Conservation (phyloP, 805 yeast genomes). For the Kodamaea hsintzibuensis region DNA sequence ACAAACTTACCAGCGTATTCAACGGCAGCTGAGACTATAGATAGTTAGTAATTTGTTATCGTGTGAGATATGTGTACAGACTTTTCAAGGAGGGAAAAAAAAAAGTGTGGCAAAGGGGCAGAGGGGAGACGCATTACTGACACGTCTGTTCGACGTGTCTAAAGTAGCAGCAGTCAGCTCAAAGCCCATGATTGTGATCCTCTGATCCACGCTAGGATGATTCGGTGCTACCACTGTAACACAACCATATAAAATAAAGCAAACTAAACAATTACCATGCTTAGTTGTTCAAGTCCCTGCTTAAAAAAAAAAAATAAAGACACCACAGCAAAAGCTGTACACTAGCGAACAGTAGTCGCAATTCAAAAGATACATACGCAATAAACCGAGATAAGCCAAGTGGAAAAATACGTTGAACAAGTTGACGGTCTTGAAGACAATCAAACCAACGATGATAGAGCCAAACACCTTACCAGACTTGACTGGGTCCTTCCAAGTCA, state of each 20-base stretch:
- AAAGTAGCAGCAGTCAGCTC: too few species aligned
- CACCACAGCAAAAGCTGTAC: background rate
- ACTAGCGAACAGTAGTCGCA: background rate
- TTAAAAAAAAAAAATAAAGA: background rate
- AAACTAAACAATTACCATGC: too few species aligned
- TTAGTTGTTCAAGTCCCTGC: background rate
- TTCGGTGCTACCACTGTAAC: too few species aligned
- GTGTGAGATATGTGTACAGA: conserved; percentile 1
- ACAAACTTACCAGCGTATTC: conserved; percentile 75
- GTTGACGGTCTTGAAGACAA: conserved; percentile 64
- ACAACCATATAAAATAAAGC: too few species aligned
- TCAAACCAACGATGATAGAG: conserved; percentile 52
- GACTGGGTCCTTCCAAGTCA: conserved; percentile 77
- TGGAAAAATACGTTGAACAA: conserved; percentile 61
- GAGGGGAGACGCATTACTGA: background rate
- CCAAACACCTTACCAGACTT: conserved; percentile 78
- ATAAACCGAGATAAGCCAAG: conserved; percentile 57
- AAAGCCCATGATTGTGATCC: background rate
- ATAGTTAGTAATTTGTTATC: conserved; percentile 22
- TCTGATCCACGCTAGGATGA: background rate
- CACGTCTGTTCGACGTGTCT: background rate
- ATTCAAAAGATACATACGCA: conserved; percentile 28
- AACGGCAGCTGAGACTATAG: conserved; percentile 60
- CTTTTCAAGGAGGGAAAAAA: background rate
- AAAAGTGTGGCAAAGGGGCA: conserved; percentile 4